These are phyloP conservation scores for Cymbidium sinense DNA, from an alignment of 106 monocot species.

Conservation along the genomic window DNA sequence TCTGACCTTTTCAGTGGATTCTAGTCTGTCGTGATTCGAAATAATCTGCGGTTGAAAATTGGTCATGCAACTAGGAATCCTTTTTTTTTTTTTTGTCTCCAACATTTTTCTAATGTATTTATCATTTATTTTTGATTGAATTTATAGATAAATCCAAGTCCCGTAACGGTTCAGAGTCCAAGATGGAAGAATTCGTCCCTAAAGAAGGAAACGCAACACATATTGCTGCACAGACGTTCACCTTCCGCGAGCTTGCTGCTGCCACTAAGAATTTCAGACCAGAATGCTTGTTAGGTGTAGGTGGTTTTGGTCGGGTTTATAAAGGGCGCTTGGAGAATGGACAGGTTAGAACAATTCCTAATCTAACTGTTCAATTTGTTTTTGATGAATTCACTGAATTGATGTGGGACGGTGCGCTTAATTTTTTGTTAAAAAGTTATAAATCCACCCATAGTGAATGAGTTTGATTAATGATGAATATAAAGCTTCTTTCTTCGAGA, in stretches of 20 bases:
- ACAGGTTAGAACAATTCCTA: conserved; percentile 30
- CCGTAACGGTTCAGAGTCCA: conserved; percentile 25
- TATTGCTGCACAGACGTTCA: conserved; percentile 45
- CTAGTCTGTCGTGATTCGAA: not conserved
- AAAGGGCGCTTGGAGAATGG: conserved; percentile 47
- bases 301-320: conserved; percentile 61
- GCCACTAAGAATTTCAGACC: conserved; percentile 51
- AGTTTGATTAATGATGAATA: too few species aligned
- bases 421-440: too few species aligned
- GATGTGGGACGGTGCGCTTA: not conserved
- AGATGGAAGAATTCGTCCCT: conserved; percentile 27
- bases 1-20: too few species aligned
- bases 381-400: not conserved
- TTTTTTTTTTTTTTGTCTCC: not conserved
- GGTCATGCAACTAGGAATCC: not conserved
- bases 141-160: conserved; percentile 40
- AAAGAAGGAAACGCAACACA: conserved; percentile 31
- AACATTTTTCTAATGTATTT: not conserved
- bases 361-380: not conserved
- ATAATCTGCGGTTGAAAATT: not conserved
- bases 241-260: conserved; percentile 51
- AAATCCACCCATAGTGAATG: too few species aligned
- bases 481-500: too few species aligned
- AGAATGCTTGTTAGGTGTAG: conserved; percentile 60
- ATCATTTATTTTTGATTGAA: not conserved